These are phyloP conservation scores for Torulaspora microellipsoides DNA, from an alignment of 805 yeast genomes.

Conservation along the genomic window DNA sequence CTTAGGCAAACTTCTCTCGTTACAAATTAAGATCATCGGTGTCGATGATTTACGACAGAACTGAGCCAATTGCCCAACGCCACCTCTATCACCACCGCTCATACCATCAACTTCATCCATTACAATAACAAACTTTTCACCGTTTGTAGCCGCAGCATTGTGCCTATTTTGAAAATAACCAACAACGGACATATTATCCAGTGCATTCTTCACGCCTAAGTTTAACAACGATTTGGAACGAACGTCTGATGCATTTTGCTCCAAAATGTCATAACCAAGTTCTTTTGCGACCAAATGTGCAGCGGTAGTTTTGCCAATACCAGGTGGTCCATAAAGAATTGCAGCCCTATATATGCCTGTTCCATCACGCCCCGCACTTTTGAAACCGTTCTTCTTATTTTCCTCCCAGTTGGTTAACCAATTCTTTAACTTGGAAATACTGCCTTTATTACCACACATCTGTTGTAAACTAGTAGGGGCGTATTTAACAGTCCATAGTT, in stretches of 20 bases:
- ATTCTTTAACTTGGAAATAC: conserved; percentile 54
- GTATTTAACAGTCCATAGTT: conserved; percentile 88
- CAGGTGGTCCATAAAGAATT: conserved; percentile 83
- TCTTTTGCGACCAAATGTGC: conserved; percentile 70
- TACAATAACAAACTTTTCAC: conserved; percentile 68
- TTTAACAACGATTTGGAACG: conserved; percentile 77
- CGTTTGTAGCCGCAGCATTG: conserved; percentile 33
- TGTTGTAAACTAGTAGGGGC: conserved; percentile 77
- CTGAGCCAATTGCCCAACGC: conserved; percentile 89
- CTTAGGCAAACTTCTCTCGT: conserved; percentile 86
- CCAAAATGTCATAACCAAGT: conserved; percentile 68
- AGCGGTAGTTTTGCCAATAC: conserved; percentile 79
- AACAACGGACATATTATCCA: conserved; percentile 76
- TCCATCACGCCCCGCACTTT: conserved; percentile 56
- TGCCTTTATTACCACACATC: conserved; percentile 86
- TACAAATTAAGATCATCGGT: conserved; percentile 90
- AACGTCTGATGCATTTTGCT: conserved; percentile 84
- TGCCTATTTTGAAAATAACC: conserved; percentile 56
- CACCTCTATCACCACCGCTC: conserved; percentile 99
- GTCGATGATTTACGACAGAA: conserved; percentile 80
- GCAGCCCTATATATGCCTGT: conserved; percentile 74
- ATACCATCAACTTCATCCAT: conserved; percentile 99
- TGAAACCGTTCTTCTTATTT: conserved; percentile 51
- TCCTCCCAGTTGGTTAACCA: conserved; percentile 82
- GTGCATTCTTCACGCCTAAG: conserved; percentile 59